Evolutionary conservation across 192 early-diverging fungal species (phyloP).

Genomic region (Coemansia sp.): DNA sequence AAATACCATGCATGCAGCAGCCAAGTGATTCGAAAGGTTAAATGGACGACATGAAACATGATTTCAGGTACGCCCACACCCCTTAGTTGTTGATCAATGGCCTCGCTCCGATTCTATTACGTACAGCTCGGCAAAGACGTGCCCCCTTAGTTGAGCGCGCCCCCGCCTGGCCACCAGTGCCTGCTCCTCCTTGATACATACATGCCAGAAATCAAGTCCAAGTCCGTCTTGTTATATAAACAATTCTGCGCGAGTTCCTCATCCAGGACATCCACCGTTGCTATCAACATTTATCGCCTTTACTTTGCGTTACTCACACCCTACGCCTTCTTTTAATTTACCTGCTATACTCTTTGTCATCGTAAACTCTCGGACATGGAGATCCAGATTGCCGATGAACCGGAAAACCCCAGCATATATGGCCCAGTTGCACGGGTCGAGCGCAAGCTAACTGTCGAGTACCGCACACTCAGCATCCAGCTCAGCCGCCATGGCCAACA

Average conservation of each 20-base stretch:
- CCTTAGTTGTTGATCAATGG: background rate
- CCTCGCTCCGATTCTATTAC: background rate
- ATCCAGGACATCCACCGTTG: background rate
- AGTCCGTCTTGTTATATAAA: background rate
- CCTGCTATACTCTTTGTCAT: background rate
- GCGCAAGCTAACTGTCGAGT: constrained; percentile 14
- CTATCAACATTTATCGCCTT: background rate
- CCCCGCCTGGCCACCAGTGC: background rate
- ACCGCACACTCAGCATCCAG: constrained; percentile 11
- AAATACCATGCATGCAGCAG: background rate
- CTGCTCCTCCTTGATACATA: background rate
- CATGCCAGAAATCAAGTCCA: background rate
- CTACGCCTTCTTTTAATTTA: background rate
- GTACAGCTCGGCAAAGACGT: background rate
- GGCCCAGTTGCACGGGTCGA: background rate
- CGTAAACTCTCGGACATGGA: background rate
- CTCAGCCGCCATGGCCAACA: background rate
- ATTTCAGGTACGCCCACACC: background rate
- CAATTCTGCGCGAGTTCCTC: background rate
- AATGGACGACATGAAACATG: background rate
- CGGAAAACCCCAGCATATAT: background rate
- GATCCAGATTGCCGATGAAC: background rate
- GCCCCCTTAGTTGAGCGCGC: no score
- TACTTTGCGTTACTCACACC: background rate
- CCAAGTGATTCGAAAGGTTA: background rate